A percentile compares a stretch with the other conserved stretches of the same genome.
phyloP scores from a whole-genome alignment of 2,329 filamentous ascomycete species.

The Phialemoniopsis sp. region DNA sequence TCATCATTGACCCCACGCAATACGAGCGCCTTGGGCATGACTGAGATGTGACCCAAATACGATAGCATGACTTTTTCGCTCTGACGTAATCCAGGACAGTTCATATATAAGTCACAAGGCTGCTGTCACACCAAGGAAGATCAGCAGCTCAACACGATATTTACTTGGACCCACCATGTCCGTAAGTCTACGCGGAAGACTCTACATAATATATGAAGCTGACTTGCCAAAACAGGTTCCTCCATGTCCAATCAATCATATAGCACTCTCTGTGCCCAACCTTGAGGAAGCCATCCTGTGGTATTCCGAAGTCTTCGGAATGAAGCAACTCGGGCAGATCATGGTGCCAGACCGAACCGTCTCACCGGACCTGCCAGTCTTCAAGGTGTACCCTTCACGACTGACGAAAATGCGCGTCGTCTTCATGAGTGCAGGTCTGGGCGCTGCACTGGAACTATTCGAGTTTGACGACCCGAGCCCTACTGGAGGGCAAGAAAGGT shows the following conservation, averaged over 20 bases:
- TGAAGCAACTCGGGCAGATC: background rate
- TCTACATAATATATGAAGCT: too few relatives aligned
- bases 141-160: too few relatives aligned
- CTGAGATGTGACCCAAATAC: too few relatives aligned
- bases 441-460: conserved; percentile 26
- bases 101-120: too few relatives aligned
- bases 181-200: too few relatives aligned
- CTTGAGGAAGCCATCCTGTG: background rate
- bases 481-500: conserved; percentile 8
- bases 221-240: too few relatives aligned
- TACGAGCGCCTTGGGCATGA: too few relatives aligned
- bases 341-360: conserved; percentile 2
- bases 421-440: conserved; percentile 22
- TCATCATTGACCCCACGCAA: too few relatives aligned
- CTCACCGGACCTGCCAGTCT: conserved; percentile 18
- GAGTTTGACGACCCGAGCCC: conserved; percentile 20
- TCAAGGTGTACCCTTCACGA: conserved; percentile 19
- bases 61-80: too few relatives aligned
- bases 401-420: conserved; percentile 21
- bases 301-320: background rate
- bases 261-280: conserved; percentile 2
- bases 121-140: too few relatives aligned
- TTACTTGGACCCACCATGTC: too few relatives aligned
- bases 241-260: background rate
- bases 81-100: too few relatives aligned